These are phyloP conservation scores for Amanita phalloides DNA, from an alignment of 768 basidiomycete genomes.

Conservation along the genomic window DNA sequence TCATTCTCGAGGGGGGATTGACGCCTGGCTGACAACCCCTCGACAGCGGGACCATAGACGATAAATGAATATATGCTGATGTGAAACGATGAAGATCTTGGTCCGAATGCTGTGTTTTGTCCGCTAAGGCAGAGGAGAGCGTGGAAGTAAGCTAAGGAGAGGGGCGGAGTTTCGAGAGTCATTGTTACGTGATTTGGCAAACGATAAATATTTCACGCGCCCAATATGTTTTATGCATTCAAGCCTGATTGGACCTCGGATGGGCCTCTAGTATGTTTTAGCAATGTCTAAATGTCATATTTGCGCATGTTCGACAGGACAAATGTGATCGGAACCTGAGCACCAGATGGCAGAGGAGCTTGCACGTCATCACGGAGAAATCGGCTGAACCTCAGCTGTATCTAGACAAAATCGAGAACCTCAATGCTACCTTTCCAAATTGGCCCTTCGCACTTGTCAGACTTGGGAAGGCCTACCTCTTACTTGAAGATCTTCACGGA, in stretches of 20 bases:
- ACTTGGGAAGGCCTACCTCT: background rate
- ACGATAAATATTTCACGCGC: background rate
- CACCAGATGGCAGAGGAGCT: background rate
- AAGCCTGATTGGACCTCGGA: slow-evolving; percentile 1
- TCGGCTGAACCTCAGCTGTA: slow-evolving; percentile 1
- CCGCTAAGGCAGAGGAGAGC: too few species aligned
- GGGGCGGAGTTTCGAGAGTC: too few species aligned
- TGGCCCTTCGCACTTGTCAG: background rate
- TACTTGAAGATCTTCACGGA: slow-evolving; percentile 1
- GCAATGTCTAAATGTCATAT: background rate
- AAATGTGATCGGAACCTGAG: background rate
- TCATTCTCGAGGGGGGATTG: too few species aligned
- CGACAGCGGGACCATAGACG: too few species aligned
- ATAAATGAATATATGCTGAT: too few species aligned
- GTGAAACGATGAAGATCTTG: too few species aligned
- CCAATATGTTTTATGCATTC: background rate
- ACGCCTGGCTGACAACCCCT: too few species aligned
- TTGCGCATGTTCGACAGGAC: background rate
- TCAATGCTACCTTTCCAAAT: background rate
- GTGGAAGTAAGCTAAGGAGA: too few species aligned
- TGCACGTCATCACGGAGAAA: background rate
- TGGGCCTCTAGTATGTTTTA: background rate
- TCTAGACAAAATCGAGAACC: background rate
- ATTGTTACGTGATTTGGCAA: too few species aligned
- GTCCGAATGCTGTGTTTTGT: too few species aligned